phyloP scores from a whole-genome alignment of 352 stramenopile species.

The Phytophthora quininea region DNA sequence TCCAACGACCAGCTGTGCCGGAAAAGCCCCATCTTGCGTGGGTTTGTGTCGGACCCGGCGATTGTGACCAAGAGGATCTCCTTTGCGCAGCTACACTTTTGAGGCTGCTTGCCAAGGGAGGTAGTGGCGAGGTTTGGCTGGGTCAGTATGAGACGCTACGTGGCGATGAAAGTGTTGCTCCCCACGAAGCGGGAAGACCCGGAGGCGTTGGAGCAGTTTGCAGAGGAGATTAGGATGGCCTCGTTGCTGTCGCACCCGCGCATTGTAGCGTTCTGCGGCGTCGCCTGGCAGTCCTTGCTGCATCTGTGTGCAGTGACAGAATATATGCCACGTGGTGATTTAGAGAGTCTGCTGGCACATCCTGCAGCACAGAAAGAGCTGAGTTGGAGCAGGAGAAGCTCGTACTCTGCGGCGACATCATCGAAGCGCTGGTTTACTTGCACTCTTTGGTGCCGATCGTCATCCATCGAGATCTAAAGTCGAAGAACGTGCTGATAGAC shows the following conservation, averaged over 20 bases:
- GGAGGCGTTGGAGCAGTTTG: slow-evolving; percentile 73
- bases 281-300: slow-evolving; percentile 78
- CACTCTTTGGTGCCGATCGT: slow-evolving; percentile 69
- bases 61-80: slow-evolving; percentile 81
- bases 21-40: slow-evolving; percentile 56
- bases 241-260: slow-evolving; percentile 77
- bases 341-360: slow-evolving; percentile 56
- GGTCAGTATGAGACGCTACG: slow-evolving; percentile 77
- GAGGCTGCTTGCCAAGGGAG: slow-evolving; percentile 72
- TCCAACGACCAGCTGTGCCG: slow-evolving; percentile 75
- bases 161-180: slow-evolving; percentile 82
- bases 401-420: slow-evolving; percentile 63
- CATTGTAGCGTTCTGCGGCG: slow-evolving; percentile 84
- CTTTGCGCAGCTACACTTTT: slow-evolving; percentile 79
- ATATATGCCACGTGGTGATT: slow-evolving; percentile 79
- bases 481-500: slow-evolving; percentile 77
- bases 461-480: slow-evolving; percentile 80
- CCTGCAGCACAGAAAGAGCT: slow-evolving; percentile 46
- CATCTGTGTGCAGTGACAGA: slow-evolving; percentile 83
- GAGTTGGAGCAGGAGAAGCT: slow-evolving; percentile 69
- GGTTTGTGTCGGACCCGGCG: slow-evolving; percentile 69
- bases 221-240: slow-evolving; percentile 83
- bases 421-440: slow-evolving; percentile 73
- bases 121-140: slow-evolving; percentile 84
- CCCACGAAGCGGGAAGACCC: slow-evolving; percentile 66